Evolutionary conservation across 148 eudicot species (phyloP), one percentile per base, ranked within the genome.

Genomic region (Chenopodium berlandieri): DNA sequence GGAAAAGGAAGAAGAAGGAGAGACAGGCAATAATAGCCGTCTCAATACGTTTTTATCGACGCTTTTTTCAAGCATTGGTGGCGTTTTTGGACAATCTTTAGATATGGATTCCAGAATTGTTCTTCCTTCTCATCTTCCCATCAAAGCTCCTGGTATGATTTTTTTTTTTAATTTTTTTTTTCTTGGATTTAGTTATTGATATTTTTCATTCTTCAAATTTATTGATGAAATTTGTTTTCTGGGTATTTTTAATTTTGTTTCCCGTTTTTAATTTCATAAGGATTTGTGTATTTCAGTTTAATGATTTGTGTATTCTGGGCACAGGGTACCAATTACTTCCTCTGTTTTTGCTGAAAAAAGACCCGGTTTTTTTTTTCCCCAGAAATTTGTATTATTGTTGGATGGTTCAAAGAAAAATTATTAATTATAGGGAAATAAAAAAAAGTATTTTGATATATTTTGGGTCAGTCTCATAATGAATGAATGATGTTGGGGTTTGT

Each of bases 1-100:
- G 63, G 87, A 80, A 81, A 83, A 81, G 80, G 52, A 81, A 72
- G 90, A 81, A 87, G 85, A 77, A 75, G 89, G 50, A 54, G 86
- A 60, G 92, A 83, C 86, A 9, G 88, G 89, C 76, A 90, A 84
- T 44, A 81, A 82, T 75, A 79, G 92, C 88, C 94, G 91, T 87
- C 91, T 92, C 86, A 88, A 87, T 48, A 47, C 83, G 80, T 89
- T 90, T 81, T 40, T 92, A 12, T 89, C 92, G 40, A 83, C 93
- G 22, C 32, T 92, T 27, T 67, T 88, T 71, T 40, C 92, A 68
- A 91, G 89, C 69, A 80, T 90, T 79, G 92, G 91, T 27, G 93
- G 93, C 27, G 90, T 87, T 54, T 88, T 90, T 25, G 82, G 88
- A 12, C 85, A 80, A 47, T 30, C 81, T 12, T 22, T 63, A 16